Evolutionary conservation across 106 monocot genomes (phyloP), one percentile per base, ranked within the genome.

Genomic region (Platanthera zijinensis): DNA sequence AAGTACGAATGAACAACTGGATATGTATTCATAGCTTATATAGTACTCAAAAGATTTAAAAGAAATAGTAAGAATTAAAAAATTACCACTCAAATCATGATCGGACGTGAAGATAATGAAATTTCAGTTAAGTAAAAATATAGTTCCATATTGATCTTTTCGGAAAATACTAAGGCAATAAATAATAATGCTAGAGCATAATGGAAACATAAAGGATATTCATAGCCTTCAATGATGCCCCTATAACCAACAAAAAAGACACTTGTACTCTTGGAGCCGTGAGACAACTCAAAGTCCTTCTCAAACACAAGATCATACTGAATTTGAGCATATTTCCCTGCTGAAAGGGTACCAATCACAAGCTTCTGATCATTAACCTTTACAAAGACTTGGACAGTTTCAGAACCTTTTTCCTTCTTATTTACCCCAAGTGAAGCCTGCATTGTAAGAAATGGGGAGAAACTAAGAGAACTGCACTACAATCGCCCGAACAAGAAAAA

Each of bases 251-350:
- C 50, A 49, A 95, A 92, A 76, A 77, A 80, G n/a, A 96, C 81
- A 72, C 82, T 92, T 0, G 85, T 78, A 82, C 80, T 87, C 81
- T 96, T 92, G 49, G 90, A 88, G 66, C 69, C 77, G 30, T 95
- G 89, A 25, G 95, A 92, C 48, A 92, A 78, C 57, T 92, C 88
- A 76, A 92, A 92, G 32, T 90, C 90, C 64, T 90, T 92, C 53
- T 95, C 95, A 78, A 95, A 92, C 1, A 95, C 90, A 52, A 95
- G 75, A 77, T 95, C 95, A 79, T 81, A 88, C 5, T 74, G 70
- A 56, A 92, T 86, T 50, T 92, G 95, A 11, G 84, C 64, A 70
- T 51, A 86, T 51, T 83, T 90, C 2, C 88, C 92, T 5, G 71
- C 8, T 6, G 87, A 83, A 6, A 95, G 85, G 45, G 84, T 92